These are phyloP conservation scores for Hypoxylon rickii DNA, from an alignment of 495 filamentous ascomycete species.

Conservation along the genomic window DNA sequence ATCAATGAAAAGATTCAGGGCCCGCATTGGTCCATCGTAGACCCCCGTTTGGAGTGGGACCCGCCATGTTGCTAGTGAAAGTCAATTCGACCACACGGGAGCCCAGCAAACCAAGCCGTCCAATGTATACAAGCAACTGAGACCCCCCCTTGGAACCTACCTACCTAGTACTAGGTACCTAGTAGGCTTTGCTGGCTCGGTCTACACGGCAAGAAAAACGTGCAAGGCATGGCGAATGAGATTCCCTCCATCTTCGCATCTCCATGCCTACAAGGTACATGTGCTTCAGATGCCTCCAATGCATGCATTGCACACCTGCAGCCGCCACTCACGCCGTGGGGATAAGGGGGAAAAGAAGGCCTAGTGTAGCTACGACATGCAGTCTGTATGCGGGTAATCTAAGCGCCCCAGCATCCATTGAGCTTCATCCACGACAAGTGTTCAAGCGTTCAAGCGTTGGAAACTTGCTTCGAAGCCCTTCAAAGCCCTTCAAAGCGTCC, in stretches of 20 bases:
- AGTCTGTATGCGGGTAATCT: constrained; percentile 12
- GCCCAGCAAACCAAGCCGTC: not conserved
- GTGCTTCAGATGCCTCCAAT: not conserved
- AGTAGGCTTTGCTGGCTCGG: too few relatives aligned
- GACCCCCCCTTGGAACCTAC: too few relatives aligned
- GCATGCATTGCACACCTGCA: not conserved
- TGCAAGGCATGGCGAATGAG: not conserved
- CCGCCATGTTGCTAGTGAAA: constrained; percentile 1
- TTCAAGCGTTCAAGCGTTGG: too few relatives aligned
- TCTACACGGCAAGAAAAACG: not conserved
- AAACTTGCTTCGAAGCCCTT: not conserved
- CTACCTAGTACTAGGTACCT: too few relatives aligned
- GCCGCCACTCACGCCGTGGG: constrained; percentile 5
- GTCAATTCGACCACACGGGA: constrained; percentile 8
- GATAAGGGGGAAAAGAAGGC: constrained; percentile 8
- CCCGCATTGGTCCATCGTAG: constrained; percentile 12
- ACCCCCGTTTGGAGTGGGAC: constrained; percentile 11
- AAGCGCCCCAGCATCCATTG: constrained; percentile 18
- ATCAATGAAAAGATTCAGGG: constrained; percentile 2
- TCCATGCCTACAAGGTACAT: not conserved
- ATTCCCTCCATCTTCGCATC: not conserved
- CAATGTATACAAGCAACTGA: too few relatives aligned
- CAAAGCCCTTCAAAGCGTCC: not conserved
- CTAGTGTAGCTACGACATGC: constrained; percentile 16
- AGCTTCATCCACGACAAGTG: not conserved